Percentiles rank a stretch among this genome's conserved stretches.
These are phyloP conservation scores for Aspergillus incahuasiensis DNA, from an alignment of 495 filamentous ascomycete genomes.

Conservation along the genomic window DNA sequence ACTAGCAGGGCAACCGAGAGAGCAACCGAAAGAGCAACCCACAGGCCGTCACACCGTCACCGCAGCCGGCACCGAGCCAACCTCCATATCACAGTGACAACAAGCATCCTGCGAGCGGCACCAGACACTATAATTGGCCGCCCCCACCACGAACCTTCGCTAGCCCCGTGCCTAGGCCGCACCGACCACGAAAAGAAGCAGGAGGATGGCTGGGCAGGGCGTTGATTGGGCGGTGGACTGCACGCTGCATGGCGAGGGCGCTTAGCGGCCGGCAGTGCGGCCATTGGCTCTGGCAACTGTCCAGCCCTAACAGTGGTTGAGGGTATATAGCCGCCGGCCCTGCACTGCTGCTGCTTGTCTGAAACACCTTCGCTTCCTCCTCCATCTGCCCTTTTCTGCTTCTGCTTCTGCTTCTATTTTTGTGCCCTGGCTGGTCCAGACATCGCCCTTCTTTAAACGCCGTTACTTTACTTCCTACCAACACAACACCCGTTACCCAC, in stretches of 20 bases:
- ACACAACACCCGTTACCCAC: background rate
- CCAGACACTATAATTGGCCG: no score
- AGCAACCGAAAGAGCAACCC: no score
- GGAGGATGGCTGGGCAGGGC: background rate
- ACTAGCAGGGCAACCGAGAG: no score
- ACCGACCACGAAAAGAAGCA: no score
- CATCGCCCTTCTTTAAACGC: constrained; percentile 9
- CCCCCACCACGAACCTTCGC: no score
- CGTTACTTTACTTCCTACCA: constrained; percentile 4
- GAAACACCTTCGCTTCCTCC: constrained; percentile 14
- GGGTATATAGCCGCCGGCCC: constrained; percentile 10
- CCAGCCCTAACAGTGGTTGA: background rate
- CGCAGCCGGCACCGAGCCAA: no score
- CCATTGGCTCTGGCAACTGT: constrained; percentile 3
- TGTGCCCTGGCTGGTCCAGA: constrained; percentile 11
- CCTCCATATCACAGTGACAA: no score
- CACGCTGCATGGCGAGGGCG: constrained; percentile 5
- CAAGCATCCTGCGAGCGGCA: no score
- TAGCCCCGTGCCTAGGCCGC: no score
- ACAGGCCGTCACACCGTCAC: no score
- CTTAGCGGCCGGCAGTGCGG: background rate
- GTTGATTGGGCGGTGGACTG: background rate
- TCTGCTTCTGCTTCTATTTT: background rate
- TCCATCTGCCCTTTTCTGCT: constrained; percentile 1
- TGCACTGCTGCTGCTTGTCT: constrained; percentile 1